phyloP scores from a whole-genome alignment of 768 basidiomycete genomes.

The Thelephora ganbajun region DNA sequence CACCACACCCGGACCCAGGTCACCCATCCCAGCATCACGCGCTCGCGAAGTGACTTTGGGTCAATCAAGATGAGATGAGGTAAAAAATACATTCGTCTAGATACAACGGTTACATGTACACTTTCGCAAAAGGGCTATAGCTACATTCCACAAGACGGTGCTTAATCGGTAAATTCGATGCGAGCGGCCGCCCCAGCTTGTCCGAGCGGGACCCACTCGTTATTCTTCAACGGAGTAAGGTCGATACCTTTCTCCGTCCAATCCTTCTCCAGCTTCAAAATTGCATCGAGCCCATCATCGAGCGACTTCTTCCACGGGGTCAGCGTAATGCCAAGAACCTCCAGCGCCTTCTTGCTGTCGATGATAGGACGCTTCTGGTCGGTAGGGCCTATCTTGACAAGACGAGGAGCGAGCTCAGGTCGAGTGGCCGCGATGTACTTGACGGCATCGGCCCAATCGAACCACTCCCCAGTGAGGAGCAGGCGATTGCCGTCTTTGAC shows the following conservation, averaged over 20 bases:
- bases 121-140: too few species aligned
- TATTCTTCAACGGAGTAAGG: too few species aligned
- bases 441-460: not conserved
- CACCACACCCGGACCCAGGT: too few species aligned
- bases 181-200: too few species aligned
- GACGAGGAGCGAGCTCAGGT: constrained; percentile 5
- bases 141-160: too few species aligned
- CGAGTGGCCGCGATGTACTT: constrained; percentile 3
- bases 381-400: not conserved
- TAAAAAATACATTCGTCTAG: too few species aligned
- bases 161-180: too few species aligned
- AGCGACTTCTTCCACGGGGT: constrained; percentile 8
- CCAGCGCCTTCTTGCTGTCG: not conserved
- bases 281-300: constrained; percentile 6
- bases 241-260: constrained; percentile 4
- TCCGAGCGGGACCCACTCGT: too few species aligned
- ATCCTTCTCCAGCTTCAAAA: constrained; percentile 7
- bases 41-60: too few species aligned
- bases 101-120: too few species aligned
- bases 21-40: too few species aligned
- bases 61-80: too few species aligned
- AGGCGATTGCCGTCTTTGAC: constrained; percentile 5
- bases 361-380: not conserved
- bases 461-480: constrained; percentile 3
- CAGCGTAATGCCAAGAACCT: not conserved